Percentiles rank a stretch among this genome's conserved stretches.
These are phyloP conservation scores for Omphalea diandra DNA, from an alignment of 441 rosid species.

Conservation along the genomic window DNA sequence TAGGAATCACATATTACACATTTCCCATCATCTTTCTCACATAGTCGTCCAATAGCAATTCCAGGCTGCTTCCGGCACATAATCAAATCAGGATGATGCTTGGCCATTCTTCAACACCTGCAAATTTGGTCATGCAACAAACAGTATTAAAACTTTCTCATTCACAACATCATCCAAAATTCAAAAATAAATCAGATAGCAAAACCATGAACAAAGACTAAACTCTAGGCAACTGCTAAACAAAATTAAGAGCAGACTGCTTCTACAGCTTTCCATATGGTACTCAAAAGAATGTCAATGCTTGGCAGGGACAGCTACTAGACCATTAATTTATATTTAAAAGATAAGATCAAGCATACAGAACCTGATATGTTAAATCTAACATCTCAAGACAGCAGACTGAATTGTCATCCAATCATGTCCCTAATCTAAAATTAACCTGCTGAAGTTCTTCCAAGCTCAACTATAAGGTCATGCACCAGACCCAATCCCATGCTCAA, in stretches of 20 bases:
- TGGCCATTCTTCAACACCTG: slow-evolving; percentile 51
- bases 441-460: neutral
- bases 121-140: neutral
- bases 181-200: neutral
- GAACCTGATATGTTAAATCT: too few relatives aligned
- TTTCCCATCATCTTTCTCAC: slow-evolving; percentile 88
- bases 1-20: slow-evolving; percentile 87
- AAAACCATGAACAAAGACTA: neutral
- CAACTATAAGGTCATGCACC: neutral
- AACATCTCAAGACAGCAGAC: neutral
- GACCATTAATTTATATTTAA: neutral
- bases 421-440: neutral
- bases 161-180: neutral
- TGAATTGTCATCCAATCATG: neutral
- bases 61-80: slow-evolving; percentile 97
- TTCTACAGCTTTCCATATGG: neutral
- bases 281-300: neutral
- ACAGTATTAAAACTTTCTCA: neutral
- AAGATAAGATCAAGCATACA: neutral
- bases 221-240: neutral
- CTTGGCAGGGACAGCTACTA: neutral
- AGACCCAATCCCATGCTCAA: neutral
- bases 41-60: slow-evolving; percentile 79
- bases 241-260: neutral
- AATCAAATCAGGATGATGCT: slow-evolving; percentile 94